phyloP scores from a whole-genome alignment of 2,329 filamentous ascomycete genomes.

The Westerdykella ornata region DNA sequence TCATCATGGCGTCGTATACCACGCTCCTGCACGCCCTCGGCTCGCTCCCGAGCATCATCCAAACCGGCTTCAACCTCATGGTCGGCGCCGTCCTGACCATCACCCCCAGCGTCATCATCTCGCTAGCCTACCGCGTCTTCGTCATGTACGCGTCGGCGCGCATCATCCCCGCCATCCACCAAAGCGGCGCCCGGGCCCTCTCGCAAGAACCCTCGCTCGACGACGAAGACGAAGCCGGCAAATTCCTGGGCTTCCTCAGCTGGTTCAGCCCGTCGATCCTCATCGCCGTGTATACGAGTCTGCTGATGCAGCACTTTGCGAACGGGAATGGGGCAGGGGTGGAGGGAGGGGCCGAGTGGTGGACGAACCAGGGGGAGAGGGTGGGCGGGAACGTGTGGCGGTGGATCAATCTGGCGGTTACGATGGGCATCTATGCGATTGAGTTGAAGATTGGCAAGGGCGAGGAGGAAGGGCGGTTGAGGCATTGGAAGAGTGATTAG shows the following conservation, averaged over 20 bases:
- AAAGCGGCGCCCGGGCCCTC: conserved; percentile 74
- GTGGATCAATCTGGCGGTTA: conserved; percentile 86
- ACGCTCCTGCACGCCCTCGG: conserved; percentile 80
- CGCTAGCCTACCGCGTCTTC: conserved; percentile 83
- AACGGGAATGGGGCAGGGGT: conserved; percentile 45
- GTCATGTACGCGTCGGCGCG: conserved; percentile 93
- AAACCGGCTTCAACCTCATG: conserved; percentile 77
- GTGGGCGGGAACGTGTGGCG: conserved; percentile 81
- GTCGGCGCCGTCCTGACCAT: conserved; percentile 91
- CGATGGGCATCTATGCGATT: conserved; percentile 82
- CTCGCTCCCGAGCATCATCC: conserved; percentile 73
- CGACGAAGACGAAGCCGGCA: conserved; percentile 74
- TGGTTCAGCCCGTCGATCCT: conserved; percentile 95
- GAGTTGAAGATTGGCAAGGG: conserved; percentile 83
- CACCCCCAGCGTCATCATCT: conserved; percentile 92
- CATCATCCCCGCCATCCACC: conserved; percentile 88
- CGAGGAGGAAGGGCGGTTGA: conserved; percentile 65
- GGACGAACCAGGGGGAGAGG: conserved; percentile 78
- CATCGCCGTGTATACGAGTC: conserved; percentile 91
- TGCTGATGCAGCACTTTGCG: conserved; percentile 92
- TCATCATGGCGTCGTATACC: conserved; percentile 97
- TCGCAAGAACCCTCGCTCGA: conserved; percentile 81
- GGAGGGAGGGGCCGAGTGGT: conserved; percentile 62
- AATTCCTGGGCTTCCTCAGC: conserved; percentile 73
- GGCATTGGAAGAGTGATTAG: conserved; percentile 93